Percentiles rank a stretch among this genome's conserved stretches.
Evolutionary conservation across 805 yeast species (phyloP).

Genomic region (Wickerhamomyces subpelliculosus): DNA sequence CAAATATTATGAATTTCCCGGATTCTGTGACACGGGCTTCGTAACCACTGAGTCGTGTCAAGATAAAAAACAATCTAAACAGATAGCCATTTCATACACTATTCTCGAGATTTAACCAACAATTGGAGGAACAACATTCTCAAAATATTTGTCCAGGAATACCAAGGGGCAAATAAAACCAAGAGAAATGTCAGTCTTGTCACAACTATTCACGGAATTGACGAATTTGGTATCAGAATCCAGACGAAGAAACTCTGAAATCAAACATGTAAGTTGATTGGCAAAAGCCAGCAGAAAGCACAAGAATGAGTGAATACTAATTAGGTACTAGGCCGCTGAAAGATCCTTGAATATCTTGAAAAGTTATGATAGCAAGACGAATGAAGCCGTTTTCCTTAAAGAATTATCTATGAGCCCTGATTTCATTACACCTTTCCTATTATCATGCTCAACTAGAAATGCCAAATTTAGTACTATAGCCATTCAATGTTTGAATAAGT

Average conservation of each 20-base stretch:
- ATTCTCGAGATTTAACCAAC: no score
- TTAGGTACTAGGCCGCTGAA: slow-evolving; percentile 29
- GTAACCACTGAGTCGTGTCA: no score
- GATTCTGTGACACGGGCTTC: no score
- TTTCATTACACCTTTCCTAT: slow-evolving; percentile 60
- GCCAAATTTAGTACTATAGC: slow-evolving; percentile 68
- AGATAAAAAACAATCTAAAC: no score
- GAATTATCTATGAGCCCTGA: slow-evolving; percentile 40
- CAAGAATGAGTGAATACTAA: background rate
- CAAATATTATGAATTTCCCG: no score
- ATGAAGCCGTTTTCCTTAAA: slow-evolving; percentile 23
- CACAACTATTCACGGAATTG: slow-evolving; percentile 52
- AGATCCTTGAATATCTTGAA: slow-evolving; percentile 42
- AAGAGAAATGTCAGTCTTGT: slow-evolving; percentile 34
- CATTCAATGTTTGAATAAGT: slow-evolving; percentile 59
- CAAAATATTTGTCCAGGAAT: no score
- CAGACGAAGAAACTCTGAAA: slow-evolving; percentile 62
- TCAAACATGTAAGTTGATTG: slow-evolving; percentile 41
- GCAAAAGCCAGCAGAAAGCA: no score
- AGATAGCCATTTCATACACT: no score
- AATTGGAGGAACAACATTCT: no score
- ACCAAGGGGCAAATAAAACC: no score
- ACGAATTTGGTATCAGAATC: slow-evolving; percentile 58
- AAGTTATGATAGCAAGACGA: slow-evolving; percentile 21
- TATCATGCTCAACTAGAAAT: slow-evolving; percentile 69